Conservation (phyloP, 2,329 filamentous ascomycete species). For the Elsinoe batatas region DNA sequence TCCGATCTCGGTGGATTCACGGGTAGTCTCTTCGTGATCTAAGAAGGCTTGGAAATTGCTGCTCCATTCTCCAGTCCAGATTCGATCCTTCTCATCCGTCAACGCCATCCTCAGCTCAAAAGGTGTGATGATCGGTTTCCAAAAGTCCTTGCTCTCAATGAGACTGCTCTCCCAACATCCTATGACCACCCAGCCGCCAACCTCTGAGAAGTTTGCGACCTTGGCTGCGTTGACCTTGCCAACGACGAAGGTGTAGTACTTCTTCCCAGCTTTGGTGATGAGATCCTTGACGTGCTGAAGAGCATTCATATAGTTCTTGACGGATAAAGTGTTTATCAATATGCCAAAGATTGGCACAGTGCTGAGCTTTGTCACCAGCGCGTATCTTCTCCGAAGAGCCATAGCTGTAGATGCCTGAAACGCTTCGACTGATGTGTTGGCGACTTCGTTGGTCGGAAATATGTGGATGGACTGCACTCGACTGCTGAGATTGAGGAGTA, state of each 20-base stretch:
- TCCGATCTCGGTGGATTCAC: no score
- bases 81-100: conserved; percentile 60
- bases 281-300: conserved; percentile 62
- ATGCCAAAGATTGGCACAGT: conserved; percentile 84
- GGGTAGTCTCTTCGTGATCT: conserved; percentile 24
- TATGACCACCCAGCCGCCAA: conserved; percentile 94
- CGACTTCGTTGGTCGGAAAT: conserved; percentile 48
- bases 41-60: conserved; percentile 69
- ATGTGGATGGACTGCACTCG: conserved; percentile 72
- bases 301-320: conserved; percentile 78
- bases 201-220: conserved; percentile 88
- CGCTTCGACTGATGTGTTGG: conserved; percentile 22
- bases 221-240: conserved; percentile 95
- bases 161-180: conserved; percentile 96
- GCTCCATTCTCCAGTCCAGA: conserved; percentile 85
- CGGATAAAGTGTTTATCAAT: conserved; percentile 87
- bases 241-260: conserved; percentile 91
- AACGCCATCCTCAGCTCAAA: conserved; percentile 81
- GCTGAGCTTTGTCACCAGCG: conserved; percentile 67
- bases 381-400: conserved; percentile 74
- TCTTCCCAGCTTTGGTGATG: conserved; percentile 77
- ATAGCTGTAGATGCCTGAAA: conserved; percentile 44
- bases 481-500: conserved; percentile 78
- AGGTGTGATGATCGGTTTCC: conserved; percentile 82
- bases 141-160: conserved; percentile 82